These are phyloP conservation scores for Pythium guiyangense DNA, from an alignment of 352 stramenopile genomes.

Conservation along the genomic window DNA sequence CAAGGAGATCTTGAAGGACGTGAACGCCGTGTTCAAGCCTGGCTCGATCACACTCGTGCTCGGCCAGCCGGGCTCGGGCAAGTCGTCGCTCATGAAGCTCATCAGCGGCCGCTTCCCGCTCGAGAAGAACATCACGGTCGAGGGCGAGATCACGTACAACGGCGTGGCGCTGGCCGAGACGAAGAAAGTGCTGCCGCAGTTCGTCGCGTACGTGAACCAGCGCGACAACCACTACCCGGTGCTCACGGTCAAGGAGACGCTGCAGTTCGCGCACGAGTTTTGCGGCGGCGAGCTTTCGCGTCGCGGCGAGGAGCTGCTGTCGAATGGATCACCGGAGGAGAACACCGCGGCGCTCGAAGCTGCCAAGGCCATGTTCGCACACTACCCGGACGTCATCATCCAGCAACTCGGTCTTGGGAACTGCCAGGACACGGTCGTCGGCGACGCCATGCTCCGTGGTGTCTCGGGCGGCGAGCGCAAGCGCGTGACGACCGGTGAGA, in stretches of 20 bases:
- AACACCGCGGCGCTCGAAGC: constrained; percentile 10
- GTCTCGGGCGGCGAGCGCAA: no score
- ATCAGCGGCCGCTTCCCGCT: constrained; percentile 27
- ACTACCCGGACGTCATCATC: constrained; percentile 7
- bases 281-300: constrained; percentile 22
- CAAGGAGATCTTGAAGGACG: no score
- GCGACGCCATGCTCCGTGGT: no score
- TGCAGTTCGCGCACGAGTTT: constrained; percentile 37
- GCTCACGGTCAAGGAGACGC: constrained; percentile 52
- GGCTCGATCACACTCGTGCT: constrained; percentile 32
- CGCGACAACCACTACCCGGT: constrained; percentile 85
- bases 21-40: constrained; percentile 25
- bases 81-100: constrained; percentile 32
- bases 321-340: constrained; percentile 18
- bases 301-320: constrained; percentile 18
- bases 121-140: constrained; percentile 16
- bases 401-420: constrained; percentile 8
- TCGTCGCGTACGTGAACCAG: constrained; percentile 22
- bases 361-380: constrained; percentile 4
- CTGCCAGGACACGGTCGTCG: constrained; percentile 13
- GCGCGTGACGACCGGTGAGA: no score
- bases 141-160: constrained; percentile 29
- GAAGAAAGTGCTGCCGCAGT: constrained; percentile 16
- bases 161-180: constrained; percentile 12
- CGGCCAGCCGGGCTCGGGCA: constrained; percentile 8